phyloP scores from a whole-genome alignment of 2,329 filamentous ascomycete genomes.

The Colletotrichum sp. region DNA sequence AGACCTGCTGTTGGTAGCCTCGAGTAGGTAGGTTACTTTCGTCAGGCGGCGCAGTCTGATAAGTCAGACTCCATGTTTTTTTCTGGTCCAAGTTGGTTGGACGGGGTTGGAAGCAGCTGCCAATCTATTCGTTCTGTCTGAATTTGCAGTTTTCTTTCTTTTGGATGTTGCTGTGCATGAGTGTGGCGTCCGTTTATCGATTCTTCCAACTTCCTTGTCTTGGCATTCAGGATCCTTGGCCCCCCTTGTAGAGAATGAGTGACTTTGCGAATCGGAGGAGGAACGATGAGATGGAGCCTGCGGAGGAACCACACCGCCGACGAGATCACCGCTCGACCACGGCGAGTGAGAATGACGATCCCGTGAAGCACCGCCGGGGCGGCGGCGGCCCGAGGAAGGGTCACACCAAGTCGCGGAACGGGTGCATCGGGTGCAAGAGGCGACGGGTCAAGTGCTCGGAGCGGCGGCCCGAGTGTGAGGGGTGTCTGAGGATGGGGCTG shows the following conservation, averaged over 20 bases:
- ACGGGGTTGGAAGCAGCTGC: neutral
- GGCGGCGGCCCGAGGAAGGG: slow-evolving; percentile 36
- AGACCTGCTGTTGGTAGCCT: neutral
- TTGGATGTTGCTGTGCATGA: neutral
- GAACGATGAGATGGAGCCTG: neutral
- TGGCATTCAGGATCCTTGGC: neutral
- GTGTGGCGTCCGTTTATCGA: neutral
- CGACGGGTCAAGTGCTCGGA: slow-evolving; percentile 52
- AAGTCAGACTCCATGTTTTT: neutral
- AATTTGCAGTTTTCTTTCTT: neutral
- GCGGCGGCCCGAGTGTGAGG: slow-evolving; percentile 35
- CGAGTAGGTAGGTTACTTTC: neutral
- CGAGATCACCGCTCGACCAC: neutral
- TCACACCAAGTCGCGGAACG: slow-evolving; percentile 37
- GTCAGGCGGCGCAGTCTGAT: neutral
- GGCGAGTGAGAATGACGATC: neutral
- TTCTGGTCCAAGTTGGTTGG: neutral
- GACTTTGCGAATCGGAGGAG: neutral
- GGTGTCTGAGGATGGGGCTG: slow-evolving; percentile 39
- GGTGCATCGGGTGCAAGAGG: slow-evolving; percentile 36
- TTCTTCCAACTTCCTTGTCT: neutral
- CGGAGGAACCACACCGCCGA: rapidly evolving
- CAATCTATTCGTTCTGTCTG: neutral
- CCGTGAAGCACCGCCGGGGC: neutral
- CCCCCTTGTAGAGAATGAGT: neutral